Evolutionary conservation across 345 rosid genomes (phyloP).

Genomic region (Erysimum cheiranthoides): DNA sequence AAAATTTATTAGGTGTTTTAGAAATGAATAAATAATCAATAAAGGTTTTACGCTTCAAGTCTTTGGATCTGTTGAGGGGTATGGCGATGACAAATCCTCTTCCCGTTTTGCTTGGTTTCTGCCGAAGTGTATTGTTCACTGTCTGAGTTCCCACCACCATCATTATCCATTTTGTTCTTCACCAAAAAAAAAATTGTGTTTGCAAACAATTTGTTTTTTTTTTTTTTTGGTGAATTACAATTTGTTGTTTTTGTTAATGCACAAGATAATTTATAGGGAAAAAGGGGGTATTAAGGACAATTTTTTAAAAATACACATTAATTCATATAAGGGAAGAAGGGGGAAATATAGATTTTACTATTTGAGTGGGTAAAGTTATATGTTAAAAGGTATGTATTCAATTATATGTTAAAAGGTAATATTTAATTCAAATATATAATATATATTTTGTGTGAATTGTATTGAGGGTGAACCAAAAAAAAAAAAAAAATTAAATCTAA

Average conservation of each 20-base stretch:
- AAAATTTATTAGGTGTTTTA: neutral
- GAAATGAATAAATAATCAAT: neutral
- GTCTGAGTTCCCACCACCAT: constrained; percentile 44
- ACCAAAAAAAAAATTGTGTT: neutral
- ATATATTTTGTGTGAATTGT: constrained; percentile 4
- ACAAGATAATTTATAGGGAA: constrained; percentile 23
- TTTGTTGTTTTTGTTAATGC: constrained; percentile 11
- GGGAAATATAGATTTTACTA: neutral
- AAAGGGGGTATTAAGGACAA: neutral
- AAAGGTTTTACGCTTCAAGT: constrained; percentile 59
- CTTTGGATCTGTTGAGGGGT: constrained; percentile 51
- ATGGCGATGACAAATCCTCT: constrained; percentile 56
- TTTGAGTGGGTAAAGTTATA: constrained; percentile 2
- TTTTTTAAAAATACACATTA: neutral
- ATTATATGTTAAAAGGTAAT: constrained; percentile 1
- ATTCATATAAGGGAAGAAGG: neutral
- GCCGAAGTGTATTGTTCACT: constrained; percentile 47
- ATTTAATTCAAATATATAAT: neutral
- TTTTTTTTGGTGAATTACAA: no score
- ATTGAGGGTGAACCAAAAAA: neutral
- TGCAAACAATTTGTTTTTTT: neutral
- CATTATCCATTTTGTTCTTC: constrained; percentile 28
- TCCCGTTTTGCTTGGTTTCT: constrained; percentile 39
- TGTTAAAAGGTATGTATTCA: constrained; percentile 5
- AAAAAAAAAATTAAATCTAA: neutral